These are phyloP conservation scores for Coemansia sp. DNA, from an alignment of 192 early-diverging fungal genomes.

Conservation along the genomic window DNA sequence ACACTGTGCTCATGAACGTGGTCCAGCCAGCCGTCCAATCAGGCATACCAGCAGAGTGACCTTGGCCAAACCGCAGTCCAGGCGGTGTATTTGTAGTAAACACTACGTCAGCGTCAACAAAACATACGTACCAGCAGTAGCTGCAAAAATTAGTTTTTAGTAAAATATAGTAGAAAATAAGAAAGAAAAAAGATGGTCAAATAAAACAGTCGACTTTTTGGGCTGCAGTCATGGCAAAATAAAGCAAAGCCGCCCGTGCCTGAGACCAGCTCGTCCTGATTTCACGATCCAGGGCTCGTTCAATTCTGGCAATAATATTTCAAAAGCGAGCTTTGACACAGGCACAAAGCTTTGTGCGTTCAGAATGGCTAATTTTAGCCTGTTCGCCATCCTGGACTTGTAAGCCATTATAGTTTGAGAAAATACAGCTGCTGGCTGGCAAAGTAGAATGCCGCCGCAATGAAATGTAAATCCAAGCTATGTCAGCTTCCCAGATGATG, in stretches of 20 bases:
- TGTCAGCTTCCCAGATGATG: conserved; percentile 19
- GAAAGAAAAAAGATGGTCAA: not conserved
- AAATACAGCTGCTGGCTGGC: too few relatives aligned
- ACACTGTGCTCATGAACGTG: not conserved
- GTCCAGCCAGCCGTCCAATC: not conserved
- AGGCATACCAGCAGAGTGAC: not conserved
- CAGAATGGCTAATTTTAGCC: too few relatives aligned
- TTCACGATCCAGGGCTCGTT: not conserved
- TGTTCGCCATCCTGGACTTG: too few relatives aligned
- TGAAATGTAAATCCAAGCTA: not conserved
- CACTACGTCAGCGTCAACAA: conserved; percentile 1
- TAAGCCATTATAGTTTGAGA: too few relatives aligned
- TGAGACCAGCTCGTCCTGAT: not conserved
- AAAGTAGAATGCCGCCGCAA: not conserved
- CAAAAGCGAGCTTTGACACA: too few relatives aligned
- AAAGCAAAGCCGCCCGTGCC: not conserved
- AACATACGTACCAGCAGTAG: not conserved
- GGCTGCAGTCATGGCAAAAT: not conserved
- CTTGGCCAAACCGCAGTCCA: not conserved
- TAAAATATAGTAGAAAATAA: not conserved
- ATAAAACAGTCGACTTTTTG: not conserved
- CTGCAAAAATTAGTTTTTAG: not conserved
- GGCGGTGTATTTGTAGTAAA: not conserved
- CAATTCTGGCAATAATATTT: not conserved
- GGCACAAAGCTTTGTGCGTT: too few relatives aligned